Evolutionary conservation across 345 rosid genomes (phyloP).

Genomic region (rapeseed (Brassica napus)): Da-Ae NC_063437.1:20587001-20587500

Average conservation of each 20-base stretch:
- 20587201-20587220: constrained; percentile 96
- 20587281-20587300: not conserved
- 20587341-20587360: not conserved
- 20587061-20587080: constrained; percentile 96
- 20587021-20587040: constrained; percentile 78
- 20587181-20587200: constrained; percentile 94
- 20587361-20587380: not conserved
- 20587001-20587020: constrained; percentile 69
- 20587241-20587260: constrained; percentile 72
- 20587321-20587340: not conserved
- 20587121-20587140: too few relatives aligned
- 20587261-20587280: not conserved
- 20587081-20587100: constrained; percentile 95
- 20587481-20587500: constrained; percentile 93
- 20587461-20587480: constrained; percentile 91
- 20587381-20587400: constrained; percentile 31
- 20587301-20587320: not conserved
- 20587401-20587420: constrained; percentile 89
- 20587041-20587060: constrained; percentile 83
- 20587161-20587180: constrained; percentile 92
- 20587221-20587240: constrained; percentile 99
- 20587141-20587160: not conserved
- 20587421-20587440: constrained; percentile 98
- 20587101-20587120: constrained; percentile 48
- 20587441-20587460: constrained; percentile 98